Evolutionary conservation across 352 stramenopile species (phyloP), one percentile per base, ranked within the genome.

Genomic region (Pythium apleroticum): DNA sequence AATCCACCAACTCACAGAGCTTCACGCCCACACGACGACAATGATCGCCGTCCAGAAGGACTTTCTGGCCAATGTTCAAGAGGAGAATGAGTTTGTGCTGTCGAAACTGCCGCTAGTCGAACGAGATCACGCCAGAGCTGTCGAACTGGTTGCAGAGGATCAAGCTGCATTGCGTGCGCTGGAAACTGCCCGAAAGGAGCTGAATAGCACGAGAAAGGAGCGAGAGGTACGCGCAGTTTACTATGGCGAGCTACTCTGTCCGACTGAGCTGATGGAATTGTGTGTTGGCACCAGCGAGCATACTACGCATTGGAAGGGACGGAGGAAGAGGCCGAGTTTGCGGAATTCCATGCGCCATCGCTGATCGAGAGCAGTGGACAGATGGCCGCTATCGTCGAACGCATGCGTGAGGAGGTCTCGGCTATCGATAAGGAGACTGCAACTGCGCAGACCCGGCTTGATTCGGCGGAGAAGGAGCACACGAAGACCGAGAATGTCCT

Each of bases 251-350:
- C 39, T 30, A 35, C n/a, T n/a, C n/a, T n/a, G 8, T 25, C 12
- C 10, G 28, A 3, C 25, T 57, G 28, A 12, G 17, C 57, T 31
- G 9, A 33, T 28, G 1, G 48, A 25, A 15, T 19, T 19, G 2
- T 31, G 22, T 33, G 9, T 54, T 24, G 20, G 17, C 10, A 39
- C 24, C 56, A 88, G 77, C 57, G 59, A 8, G 79, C 78, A 2
- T 74, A 75, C 56, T 75, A 81, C 31, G 77, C 76, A 0, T 77
- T 86, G 3, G 79, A 89, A 76, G 85, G 83, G 3, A 80, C 91
- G 1, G 81, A 92, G 61, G 81, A 94, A 68, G 83, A 92, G 43
- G 83, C 83, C 1, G 80, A 91, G 55, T 88, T 92, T 57, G 81
- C 83, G 0, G 84, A 90, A 49, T 86, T 84, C 20, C 81, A 94